Evolutionary conservation across 2,329 filamentous ascomycete genomes (phyloP).

Genomic region (Stagonosporopsis rhizophila): DNA sequence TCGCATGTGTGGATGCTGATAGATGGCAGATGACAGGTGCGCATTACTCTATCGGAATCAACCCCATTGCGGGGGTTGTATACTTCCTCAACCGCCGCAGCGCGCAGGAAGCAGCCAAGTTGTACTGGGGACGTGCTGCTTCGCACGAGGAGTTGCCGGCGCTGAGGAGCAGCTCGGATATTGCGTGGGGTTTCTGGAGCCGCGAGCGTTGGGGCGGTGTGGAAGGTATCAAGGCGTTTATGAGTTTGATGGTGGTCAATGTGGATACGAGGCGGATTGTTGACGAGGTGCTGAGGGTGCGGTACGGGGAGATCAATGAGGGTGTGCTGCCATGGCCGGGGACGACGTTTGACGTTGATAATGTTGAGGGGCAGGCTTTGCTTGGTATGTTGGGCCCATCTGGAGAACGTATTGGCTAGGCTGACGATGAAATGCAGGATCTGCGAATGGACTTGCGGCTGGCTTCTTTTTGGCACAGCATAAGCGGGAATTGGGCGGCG

Average conservation of each 20-base stretch:
- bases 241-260: conserved; percentile 17
- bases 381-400: conserved; percentile 3
- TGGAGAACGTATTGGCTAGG: too few species aligned
- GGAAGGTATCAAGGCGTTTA: conserved; percentile 19
- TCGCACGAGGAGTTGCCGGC: conserved; percentile 20
- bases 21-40: too few species aligned
- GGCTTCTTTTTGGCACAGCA: conserved; percentile 23
- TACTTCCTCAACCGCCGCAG: too few species aligned
- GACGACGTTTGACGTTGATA: conserved; percentile 7
- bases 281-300: conserved; percentile 9
- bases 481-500: conserved; percentile 12
- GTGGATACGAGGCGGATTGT: conserved; percentile 15
- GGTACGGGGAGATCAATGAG: background rate
- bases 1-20: too few species aligned
- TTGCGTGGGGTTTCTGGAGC: conserved; percentile 28
- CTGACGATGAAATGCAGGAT: conserved; percentile 3
- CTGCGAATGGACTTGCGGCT: conserved; percentile 11
- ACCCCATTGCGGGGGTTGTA: too few species aligned
- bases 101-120: background rate
- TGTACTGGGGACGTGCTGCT: conserved; percentile 1
- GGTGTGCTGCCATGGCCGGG: conserved; percentile 15
- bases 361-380: conserved; percentile 8
- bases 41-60: too few species aligned
- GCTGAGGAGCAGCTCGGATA: conserved; percentile 21
- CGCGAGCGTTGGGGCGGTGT: conserved; percentile 5